Base-by-base conservation (phyloP, 305 asterid species). In the Fraxinus xanthoxyloides region DNA sequence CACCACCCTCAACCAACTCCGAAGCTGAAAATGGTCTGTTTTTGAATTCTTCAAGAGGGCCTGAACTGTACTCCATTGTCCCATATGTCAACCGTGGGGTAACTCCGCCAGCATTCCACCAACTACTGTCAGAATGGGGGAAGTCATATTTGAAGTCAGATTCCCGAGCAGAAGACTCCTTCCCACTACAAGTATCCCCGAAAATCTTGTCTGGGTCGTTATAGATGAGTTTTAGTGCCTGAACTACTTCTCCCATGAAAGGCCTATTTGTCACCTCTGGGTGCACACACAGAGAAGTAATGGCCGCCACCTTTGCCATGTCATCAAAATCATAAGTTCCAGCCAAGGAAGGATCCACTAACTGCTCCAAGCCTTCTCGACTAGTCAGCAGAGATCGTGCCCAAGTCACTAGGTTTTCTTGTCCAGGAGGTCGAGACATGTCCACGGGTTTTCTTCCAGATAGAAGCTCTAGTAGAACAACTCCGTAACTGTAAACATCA, bases 221-320 rank as follows among this genome's bases (percentile, higher is more conserved):
- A 88, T 89, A 95, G 79, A 95, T 90, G 81, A 95, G 99, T 86
- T 95, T 93, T 32, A 95, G 94, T 5, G 99, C 99, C 89, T 95
- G 99, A 63, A 95, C 98, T 0, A 92, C 98, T 88, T 95, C 99
- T 31, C 99, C 98, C 99, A 95, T 95, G 82, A 95, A 95, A 13
- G 99, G 99, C 24, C 99, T 84, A 21, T 94, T 95, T 76, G 96
- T 90, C 69, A 95, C 99, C 94, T 95, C 97, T 0, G 97, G 91
- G 84, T 94, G 99, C 40, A 95, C 99, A 17, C 99, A 94, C 98
- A 94, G 91, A 35, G 97, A 94, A 80, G 99, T 97, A 61, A 95
- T 95, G 32, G 99, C 92, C 28, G 99, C 99, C 48, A 95, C 98
- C 84, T 91, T 95, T 3, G 98, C 99, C 96, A 95, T 90, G 92